Evolutionary conservation across 2,329 filamentous ascomycete species (phyloP), one percentile per base, ranked within the genome.

Genomic region (Penicillium sumatraense): DNA sequence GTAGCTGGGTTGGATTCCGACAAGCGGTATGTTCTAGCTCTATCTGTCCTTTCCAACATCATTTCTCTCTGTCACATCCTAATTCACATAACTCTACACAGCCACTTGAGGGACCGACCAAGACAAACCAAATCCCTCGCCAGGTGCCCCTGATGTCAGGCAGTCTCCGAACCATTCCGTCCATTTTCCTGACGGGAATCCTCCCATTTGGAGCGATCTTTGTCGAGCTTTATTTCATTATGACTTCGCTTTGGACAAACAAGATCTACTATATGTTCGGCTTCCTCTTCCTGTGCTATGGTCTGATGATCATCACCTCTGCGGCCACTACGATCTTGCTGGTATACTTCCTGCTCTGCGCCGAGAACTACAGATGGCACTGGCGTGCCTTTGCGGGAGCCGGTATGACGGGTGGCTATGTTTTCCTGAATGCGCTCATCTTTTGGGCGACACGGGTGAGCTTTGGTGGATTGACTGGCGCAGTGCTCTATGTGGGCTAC

Each of bases 211-310:
- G 90, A 44, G 93, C 95, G 59, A 98, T 99, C 71, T 97, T 98
- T 64, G 93, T 98, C 44, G 95, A 99, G 78, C 86, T 99, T 2
- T 98, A 96, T 83, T 98, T 98, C 77, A 97, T 99, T 80, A 96
- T 99, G 91, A 96, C 89, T 78, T 96, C 91, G 23, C 93, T 99
- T 72, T 99, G 95, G 95, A 96, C 96, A 77, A 93, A 89, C 80
- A 91, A 95, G 77, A 95, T 99, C 63, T 99, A 99, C 82, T 99
- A 99, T 83, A 99, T 99, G 95, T 99, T 99, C 68, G 95, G 95
- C 20, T 99, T 99, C 83, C 81, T 99, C 31, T 99, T 99, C 82
- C 84, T 99, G 53, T 97, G 93, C 82, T 99, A 96, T 70, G 93
- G 90, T 10, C 84, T 99, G 47, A 97, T 99, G 92, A 91, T 98